phyloP scores from a whole-genome alignment of 257 asterid genomes.

The Solanum lignicaule region DNA sequence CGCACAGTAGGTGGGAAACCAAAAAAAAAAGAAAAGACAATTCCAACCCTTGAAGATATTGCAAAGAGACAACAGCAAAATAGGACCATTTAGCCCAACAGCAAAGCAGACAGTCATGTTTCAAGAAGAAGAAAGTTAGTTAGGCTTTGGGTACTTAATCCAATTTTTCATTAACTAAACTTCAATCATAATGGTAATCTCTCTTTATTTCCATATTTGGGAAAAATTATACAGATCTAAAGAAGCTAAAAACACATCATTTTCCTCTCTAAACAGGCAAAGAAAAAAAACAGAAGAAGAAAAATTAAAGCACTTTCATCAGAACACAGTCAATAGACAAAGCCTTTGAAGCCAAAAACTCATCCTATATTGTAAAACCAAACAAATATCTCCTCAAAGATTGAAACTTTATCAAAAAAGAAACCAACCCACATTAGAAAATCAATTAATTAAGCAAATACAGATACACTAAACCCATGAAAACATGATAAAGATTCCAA shows the following conservation, averaged over 20 bases:
- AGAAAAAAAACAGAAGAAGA: background rate
- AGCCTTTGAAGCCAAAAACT: background rate
- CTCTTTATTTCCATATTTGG: background rate
- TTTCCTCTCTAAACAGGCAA: background rate
- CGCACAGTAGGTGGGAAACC: background rate
- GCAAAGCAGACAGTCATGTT: background rate
- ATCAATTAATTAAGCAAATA: background rate
- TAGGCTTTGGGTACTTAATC: background rate
- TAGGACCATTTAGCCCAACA: background rate
- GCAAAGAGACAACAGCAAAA: background rate
- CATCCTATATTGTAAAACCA: slow-evolving; percentile 6
- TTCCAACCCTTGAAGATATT: background rate
- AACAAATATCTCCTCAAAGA: background rate
- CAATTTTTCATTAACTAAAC: background rate
- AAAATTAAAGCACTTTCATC: background rate
- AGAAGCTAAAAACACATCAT: background rate
- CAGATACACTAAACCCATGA: background rate
- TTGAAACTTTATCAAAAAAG: background rate
- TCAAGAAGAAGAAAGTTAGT: background rate
- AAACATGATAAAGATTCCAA: background rate
- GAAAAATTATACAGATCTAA: background rate
- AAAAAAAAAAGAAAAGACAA: background rate
- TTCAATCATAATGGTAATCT: background rate
- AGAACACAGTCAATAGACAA: background rate
- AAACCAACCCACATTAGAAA: background rate